Percentiles rank a stretch among this genome's conserved stretches.
Conservation (phyloP, 306 rosid species). For the Cucurbita argyrosperma region DNA sequence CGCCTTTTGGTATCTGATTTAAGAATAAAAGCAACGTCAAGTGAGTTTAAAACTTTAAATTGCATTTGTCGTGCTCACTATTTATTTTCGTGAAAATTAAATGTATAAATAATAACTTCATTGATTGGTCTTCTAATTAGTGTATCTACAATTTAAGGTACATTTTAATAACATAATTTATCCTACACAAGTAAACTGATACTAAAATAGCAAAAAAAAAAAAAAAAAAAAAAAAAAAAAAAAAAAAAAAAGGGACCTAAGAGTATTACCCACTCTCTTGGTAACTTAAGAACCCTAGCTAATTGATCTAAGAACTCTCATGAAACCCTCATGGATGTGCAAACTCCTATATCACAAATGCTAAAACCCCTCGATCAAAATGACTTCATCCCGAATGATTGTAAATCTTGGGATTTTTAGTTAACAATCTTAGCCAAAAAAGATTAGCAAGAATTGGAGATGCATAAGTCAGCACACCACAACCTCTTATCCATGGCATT, state of each 20-base stretch:
- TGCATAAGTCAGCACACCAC: background rate
- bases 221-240: no score
- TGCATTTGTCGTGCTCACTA: background rate
- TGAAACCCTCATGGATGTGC: no score
- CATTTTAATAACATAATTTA: background rate
- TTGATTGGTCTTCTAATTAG: background rate
- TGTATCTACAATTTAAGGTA: background rate
- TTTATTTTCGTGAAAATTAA: background rate
- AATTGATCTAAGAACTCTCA: no score
- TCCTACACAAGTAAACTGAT: background rate
- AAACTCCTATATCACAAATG: no score
- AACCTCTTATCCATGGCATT: background rate
- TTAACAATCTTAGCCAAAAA: background rate
- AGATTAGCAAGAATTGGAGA: background rate
- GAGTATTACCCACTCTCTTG: background rate
- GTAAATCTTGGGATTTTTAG: no score
- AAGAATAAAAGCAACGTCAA: conserved; percentile 20
- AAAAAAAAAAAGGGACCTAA: background rate
- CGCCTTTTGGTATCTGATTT: conserved; percentile 80
- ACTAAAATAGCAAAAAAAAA: background rate
- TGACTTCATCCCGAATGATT: no score
- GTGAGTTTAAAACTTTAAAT: conserved; percentile 1
- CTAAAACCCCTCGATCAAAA: no score
- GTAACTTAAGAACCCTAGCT: background rate
- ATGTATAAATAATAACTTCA: background rate